Evolutionary conservation across 768 basidiomycete genomes (phyloP), one percentile per base, ranked within the genome.

Genomic region (Trametes cingulata): DNA sequence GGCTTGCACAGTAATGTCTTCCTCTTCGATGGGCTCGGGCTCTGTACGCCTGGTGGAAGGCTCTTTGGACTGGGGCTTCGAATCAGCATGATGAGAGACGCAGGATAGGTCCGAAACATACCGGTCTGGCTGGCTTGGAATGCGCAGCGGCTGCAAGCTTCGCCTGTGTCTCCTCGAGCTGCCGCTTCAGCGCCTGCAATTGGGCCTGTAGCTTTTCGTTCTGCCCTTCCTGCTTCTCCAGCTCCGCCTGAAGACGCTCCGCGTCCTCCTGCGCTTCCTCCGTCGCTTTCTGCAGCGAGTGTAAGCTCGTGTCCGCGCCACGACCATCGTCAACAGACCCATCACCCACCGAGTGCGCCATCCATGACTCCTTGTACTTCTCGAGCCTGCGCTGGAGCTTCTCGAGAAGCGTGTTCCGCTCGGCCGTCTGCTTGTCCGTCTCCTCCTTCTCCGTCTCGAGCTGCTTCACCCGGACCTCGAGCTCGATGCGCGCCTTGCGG

Each of bases 391-490:
- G 49, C 51, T 69, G 65, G 29, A 77, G 74, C 52, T 75, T 77
- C 35, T 71, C 70, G 43, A 73, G 70, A 42, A 77, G 47, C 3
- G 61, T 74, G 14, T 74, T 43, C 27, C 69, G 69, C 5, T 45
- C 33, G 20, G 37, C 57, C 6, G 25, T n/a, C 56, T 71, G 65
- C 46, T 49, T 64, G 43, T 56, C 63, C 19, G 58, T 68, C n/a
- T 67, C 61, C 27, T 64, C 62, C 20, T 77, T 62, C 24, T 66
- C 71, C 17, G 56, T 61, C 64, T 80, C 77, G 8, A 85, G 71
- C 39, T 82, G 80, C 55, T 76, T 75, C 15, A 85, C 74, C 56
- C 82, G 74, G 2, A 81, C 72, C 57, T 91, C 86, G 12, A 90
- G 75, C 33, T 85, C 81, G 10, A 79, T 73, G 10, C 82, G 81